Conservation (phyloP, 78 protist genomes). For the Dictyostelium brefeldianum region DNA sequence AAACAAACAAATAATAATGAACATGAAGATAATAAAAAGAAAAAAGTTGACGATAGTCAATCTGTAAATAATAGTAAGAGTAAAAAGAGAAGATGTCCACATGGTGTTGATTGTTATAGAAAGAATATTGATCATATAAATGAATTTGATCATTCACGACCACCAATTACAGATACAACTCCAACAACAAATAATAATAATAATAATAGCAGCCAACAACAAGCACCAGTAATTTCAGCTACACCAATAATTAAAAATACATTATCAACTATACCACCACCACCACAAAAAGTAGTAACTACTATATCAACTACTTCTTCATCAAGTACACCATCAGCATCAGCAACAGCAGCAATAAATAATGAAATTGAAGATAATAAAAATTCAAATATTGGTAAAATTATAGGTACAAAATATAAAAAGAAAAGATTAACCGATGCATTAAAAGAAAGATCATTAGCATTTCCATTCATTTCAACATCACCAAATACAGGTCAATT, state of each 20-base stretch:
- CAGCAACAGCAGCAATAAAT: background rate
- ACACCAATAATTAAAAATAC: no score
- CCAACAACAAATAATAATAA: background rate
- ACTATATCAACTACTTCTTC: background rate
- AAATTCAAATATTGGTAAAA: slow-evolving; percentile 18
- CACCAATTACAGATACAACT: background rate
- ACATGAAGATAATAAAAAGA: slow-evolving; percentile 16
- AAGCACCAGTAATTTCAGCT: no score
- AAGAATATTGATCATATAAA: slow-evolving; percentile 1
- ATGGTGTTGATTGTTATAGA: slow-evolving; percentile 26
- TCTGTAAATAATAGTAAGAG: background rate
- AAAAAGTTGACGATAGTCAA: background rate
- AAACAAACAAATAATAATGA: background rate
- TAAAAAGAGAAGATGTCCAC: background rate
- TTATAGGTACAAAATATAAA: slow-evolving; percentile 41
- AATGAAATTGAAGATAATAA: background rate
- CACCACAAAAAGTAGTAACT: background rate
- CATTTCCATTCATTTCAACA: slow-evolving; percentile 63
- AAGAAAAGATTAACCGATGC: slow-evolving; percentile 19
- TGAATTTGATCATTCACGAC: background rate
- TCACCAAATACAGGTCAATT: background rate
- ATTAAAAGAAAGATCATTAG: slow-evolving; percentile 33
- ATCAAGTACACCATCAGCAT: background rate
- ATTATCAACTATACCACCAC: slow-evolving; percentile 1
- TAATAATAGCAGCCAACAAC: background rate